phyloP scores from a whole-genome alignment of 169 alveolate species.

The Plasmodium adleri region DNA sequence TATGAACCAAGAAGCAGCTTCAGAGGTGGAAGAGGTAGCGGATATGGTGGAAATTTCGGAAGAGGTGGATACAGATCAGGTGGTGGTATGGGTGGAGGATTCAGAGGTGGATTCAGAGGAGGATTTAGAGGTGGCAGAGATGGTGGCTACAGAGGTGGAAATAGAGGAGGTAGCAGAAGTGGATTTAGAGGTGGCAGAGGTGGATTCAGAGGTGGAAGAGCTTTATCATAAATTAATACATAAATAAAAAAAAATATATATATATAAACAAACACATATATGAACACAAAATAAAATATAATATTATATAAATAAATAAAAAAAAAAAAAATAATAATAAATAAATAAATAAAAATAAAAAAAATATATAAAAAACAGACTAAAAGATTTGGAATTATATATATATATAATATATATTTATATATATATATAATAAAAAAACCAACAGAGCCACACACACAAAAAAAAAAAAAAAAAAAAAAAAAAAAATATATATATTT shows the following conservation, averaged over 20 bases:
- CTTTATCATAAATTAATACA: conserved; percentile 23
- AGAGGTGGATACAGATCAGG: conserved; percentile 62
- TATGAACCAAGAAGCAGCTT: conserved; percentile 71
- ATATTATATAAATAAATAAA: background rate
- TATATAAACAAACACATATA: background rate
- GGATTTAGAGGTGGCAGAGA: conserved; percentile 75
- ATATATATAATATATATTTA: background rate
- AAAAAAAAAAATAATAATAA: background rate
- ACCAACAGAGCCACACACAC: background rate
- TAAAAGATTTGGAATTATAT: background rate
- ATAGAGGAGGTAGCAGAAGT: conserved; percentile 77
- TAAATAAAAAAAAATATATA: background rate
- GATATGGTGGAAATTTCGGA: conserved; percentile 76
- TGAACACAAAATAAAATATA: background rate
- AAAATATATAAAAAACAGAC: background rate
- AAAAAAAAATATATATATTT: conserved; percentile 11
- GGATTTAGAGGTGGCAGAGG: conserved; percentile 77
- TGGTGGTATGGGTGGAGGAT: conserved; percentile 58
- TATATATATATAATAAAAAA: too few species aligned
- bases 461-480: background rate
- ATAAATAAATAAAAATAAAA: background rate
- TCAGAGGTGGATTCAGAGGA: conserved; percentile 72
- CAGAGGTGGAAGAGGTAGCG: conserved; percentile 77
- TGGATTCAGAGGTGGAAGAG: conserved; percentile 72
- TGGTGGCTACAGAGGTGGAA: conserved; percentile 80